phyloP scores from a whole-genome alignment of 768 basidiomycete genomes.

The Thelephora ganbajun region DNA sequence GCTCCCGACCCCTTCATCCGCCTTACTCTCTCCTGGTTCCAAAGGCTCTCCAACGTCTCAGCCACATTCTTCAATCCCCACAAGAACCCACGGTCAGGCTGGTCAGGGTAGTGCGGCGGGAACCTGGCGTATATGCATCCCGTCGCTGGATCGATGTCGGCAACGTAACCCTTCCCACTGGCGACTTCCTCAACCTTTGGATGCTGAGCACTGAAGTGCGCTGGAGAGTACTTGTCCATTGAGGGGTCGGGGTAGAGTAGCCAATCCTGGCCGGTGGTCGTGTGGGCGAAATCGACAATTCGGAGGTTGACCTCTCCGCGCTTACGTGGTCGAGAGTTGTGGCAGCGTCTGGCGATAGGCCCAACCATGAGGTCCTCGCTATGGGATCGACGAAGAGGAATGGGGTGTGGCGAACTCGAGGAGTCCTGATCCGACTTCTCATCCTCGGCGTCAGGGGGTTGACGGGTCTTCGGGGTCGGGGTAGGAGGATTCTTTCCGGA shows the following conservation, averaged over 20 bases:
- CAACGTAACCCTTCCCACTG: conserved; percentile 61
- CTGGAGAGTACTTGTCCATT: neutral
- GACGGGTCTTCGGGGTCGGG: neutral
- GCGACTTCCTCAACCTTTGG: conserved; percentile 29
- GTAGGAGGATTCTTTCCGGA: neutral
- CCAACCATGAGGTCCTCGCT: conserved; percentile 70
- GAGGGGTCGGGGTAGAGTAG: conserved; percentile 39
- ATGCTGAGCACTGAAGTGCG: conserved; percentile 16
- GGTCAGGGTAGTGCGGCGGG: conserved; percentile 79
- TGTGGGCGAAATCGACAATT: conserved; percentile 97
- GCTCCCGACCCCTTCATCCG: conserved; percentile 32
- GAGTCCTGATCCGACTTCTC: no score
- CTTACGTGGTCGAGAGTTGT: conserved; percentile 46
- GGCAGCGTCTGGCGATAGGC: conserved; percentile 40
- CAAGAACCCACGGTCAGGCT: conserved; percentile 89
- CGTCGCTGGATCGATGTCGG: conserved; percentile 68
- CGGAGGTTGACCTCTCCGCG: conserved; percentile 91
- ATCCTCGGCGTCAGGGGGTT: neutral
- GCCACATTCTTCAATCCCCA: conserved; percentile 79
- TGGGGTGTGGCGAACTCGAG: conserved; percentile 3
- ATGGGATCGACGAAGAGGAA: conserved; percentile 53
- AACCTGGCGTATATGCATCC: conserved; percentile 86
- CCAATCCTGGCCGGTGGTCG: conserved; percentile 92
- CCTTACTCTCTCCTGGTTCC: conserved; percentile 71
- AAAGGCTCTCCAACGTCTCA: conserved; percentile 66